A percentile compares a stretch with the other conserved stretches of the same genome.
Evolutionary conservation across 805 yeast species (phyloP).

Genomic region (Zygotorulaspora florentina): DNA sequence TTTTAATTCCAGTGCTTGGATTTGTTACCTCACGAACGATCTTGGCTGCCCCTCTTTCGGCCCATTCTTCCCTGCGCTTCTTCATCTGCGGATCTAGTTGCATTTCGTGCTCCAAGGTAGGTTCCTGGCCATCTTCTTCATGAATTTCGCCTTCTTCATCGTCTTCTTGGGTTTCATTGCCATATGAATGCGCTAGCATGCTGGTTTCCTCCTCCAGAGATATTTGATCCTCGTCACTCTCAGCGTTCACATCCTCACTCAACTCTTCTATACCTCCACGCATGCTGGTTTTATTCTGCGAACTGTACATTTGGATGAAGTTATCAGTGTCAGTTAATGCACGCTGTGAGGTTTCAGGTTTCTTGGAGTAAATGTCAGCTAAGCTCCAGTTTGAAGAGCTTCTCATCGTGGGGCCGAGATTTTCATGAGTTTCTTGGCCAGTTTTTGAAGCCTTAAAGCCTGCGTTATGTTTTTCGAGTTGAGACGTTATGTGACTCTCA

Average conservation of each 20-base stretch:
- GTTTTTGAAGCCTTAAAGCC: not conserved
- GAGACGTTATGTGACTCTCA: conserved; percentile 22
- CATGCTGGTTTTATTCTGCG: not conserved
- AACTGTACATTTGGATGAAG: conserved; percentile 26
- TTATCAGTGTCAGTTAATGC: conserved; percentile 34
- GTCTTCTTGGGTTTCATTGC: not conserved
- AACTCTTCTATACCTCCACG: not conserved
- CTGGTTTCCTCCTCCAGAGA: not conserved
- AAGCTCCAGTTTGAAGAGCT: conserved; percentile 26
- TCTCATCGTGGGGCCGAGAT: conserved; percentile 10
- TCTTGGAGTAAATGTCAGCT: conserved; percentile 10
- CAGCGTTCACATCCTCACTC: not conserved
- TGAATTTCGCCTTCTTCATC: not conserved
- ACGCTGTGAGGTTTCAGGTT: conserved; percentile 20
- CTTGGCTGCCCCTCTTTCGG: conserved; percentile 56
- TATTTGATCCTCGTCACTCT: not conserved
- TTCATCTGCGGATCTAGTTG: conserved; percentile 20
- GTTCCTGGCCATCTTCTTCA: not conserved
- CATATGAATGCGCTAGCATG: not conserved
- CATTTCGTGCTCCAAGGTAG: conserved; percentile 16
- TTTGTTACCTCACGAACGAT: conserved; percentile 44
- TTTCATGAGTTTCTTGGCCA: not conserved
- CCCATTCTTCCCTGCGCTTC: conserved; percentile 44
- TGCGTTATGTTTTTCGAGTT: conserved; percentile 10
- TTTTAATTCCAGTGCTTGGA: conserved; percentile 45